Percentiles rank a stretch among this genome's conserved stretches.
Conservation (phyloP, 306 rosid genomes). For the Cyclanthera cordifolia region DNA sequence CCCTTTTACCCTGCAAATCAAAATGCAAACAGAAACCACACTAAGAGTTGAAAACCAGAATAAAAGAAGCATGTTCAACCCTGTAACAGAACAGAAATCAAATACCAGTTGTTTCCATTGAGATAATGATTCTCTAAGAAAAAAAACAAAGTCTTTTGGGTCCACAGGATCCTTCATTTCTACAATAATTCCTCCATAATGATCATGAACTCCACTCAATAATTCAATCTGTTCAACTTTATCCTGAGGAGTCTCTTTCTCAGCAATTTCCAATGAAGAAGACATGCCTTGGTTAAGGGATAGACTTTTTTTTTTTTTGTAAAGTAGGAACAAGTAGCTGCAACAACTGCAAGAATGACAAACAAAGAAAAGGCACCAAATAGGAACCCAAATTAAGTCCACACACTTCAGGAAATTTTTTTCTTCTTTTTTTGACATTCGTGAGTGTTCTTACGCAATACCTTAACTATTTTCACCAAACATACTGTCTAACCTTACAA, state of each 20-base stretch:
- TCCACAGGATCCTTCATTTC: slow-evolving; percentile 42
- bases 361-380: background rate
- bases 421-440: no score
- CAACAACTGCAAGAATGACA: slow-evolving; percentile 6
- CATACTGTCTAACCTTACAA: no score
- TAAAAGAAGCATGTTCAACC: background rate
- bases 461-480: no score
- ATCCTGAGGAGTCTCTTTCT: background rate
- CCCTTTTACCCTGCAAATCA: slow-evolving; percentile 55
- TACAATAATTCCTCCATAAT: slow-evolving; percentile 54
- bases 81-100: background rate
- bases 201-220: slow-evolving; percentile 41
- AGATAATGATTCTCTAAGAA: slow-evolving; percentile 43
- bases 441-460: no score
- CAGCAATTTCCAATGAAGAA: slow-evolving; percentile 5
- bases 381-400: background rate
- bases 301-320: background rate
- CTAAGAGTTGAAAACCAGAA: background rate
- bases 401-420: background rate
- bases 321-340: background rate
- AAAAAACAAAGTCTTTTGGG: slow-evolving; percentile 30
- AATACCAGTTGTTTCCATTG: slow-evolving; percentile 57
- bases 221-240: slow-evolving; percentile 14
- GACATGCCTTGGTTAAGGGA: background rate
- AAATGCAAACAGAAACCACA: background rate